phyloP scores from a whole-genome alignment of 257 asterid species.

The Capsicum baccatum region DNA sequence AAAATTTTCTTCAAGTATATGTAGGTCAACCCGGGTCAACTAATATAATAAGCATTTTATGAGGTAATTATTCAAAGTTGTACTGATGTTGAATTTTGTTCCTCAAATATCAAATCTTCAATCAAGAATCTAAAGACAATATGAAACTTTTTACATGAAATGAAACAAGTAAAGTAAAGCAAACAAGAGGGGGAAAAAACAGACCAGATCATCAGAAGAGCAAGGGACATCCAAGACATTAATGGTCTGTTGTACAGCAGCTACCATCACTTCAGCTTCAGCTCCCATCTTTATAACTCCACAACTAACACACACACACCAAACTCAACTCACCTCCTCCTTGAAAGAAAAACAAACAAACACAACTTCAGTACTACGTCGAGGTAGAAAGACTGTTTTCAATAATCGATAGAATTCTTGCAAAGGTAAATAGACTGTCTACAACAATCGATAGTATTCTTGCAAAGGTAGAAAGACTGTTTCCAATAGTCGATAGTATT shows the following conservation, averaged over 20 bases:
- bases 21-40: too few relatives aligned
- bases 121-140: background rate
- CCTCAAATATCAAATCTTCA: background rate
- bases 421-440: too few relatives aligned
- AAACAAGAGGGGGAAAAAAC: background rate
- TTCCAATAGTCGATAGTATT: too few relatives aligned
- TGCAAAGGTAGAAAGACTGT: too few relatives aligned
- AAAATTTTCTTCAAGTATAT: too few relatives aligned
- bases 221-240: conserved; percentile 2
- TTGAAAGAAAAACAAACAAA: background rate
- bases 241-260: conserved; percentile 24
- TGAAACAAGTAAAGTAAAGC: background rate
- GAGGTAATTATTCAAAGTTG: background rate
- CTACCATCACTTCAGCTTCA: conserved; percentile 23
- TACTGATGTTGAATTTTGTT: background rate
- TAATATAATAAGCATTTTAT: background rate
- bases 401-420: too few relatives aligned
- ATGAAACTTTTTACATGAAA: background rate
- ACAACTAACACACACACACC: background rate
- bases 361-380: too few relatives aligned
- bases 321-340: background rate
- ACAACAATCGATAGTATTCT: too few relatives aligned
- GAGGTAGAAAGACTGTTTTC: too few relatives aligned
- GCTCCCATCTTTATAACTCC: conserved; percentile 7
- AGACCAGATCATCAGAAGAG: conserved; percentile 24